A percentile compares a stretch with the other conserved stretches of the same genome.
Evolutionary conservation across 768 basidiomycete species (phyloP).

Genomic region (Russula emetica): DNA sequence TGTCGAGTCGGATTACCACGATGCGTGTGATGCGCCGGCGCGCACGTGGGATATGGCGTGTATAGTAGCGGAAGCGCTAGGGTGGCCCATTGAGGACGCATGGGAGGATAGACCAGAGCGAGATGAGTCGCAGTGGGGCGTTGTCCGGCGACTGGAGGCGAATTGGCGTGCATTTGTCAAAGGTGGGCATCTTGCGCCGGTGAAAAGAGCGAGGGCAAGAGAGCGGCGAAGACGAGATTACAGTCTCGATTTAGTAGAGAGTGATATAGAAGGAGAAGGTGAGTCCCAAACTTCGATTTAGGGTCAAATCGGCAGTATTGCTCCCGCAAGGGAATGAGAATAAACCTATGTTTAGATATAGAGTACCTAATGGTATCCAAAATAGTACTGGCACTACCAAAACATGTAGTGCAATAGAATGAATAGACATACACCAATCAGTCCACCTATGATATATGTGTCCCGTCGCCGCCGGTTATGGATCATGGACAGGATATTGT

Average conservation of each 20-base stretch:
- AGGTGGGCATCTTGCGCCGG: conserved; percentile 40
- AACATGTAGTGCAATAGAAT: conserved; percentile 50
- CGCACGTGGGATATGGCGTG: conserved; percentile 76
- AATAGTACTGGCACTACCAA: conserved; percentile 18
- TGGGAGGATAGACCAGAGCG: conserved; percentile 36
- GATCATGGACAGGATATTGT: conserved; percentile 88
- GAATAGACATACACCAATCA: conserved; percentile 84
- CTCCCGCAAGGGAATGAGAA: neutral
- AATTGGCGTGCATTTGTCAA: conserved; percentile 66
- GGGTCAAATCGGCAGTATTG: neutral
- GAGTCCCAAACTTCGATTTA: conserved; percentile 1
- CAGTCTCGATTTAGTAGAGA: conserved; percentile 18
- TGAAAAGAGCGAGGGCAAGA: conserved; percentile 5
- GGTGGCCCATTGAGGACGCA: conserved; percentile 62
- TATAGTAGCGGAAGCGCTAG: conserved; percentile 67
- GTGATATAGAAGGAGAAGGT: conserved; percentile 16
- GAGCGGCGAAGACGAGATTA: conserved; percentile 26
- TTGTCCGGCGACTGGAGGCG: conserved; percentile 56
- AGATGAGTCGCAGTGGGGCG: conserved; percentile 51
- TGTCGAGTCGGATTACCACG: conserved; percentile 81
- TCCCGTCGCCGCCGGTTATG: conserved; percentile 86
- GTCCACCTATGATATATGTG: conserved; percentile 77
- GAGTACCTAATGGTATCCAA: conserved; percentile 16
- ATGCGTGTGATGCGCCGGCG: conserved; percentile 52
- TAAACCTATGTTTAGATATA: conserved; percentile 2